Evolutionary conservation across 164 flowering plant genomes (phyloP), one percentile per base, ranked within the genome.

Genomic region (Cinnamomum micranthum): DNA sequence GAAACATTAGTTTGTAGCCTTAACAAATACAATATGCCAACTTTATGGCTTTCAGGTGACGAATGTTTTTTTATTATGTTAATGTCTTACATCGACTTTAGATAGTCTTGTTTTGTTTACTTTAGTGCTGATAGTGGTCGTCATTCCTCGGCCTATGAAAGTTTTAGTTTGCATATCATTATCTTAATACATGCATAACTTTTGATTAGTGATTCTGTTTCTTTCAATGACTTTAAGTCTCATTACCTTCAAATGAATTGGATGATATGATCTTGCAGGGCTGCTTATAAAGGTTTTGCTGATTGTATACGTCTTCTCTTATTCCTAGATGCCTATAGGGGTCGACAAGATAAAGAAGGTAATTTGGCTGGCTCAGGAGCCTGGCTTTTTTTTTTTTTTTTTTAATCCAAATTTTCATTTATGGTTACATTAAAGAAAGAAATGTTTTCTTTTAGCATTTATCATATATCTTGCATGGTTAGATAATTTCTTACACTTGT

Each of bases 241-340:
- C 28, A 17, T 28, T 67, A 1, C 69, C 69, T 67, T 67, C 19
- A 19, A 67, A 35, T 31, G 28, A 31, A 22, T 28, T 67, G 15
- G 33, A 17, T 67, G 69, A 67, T 73, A 12, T 72, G 78, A 75
- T 50, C 59, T 77, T 79, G 59, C 77, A 95, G 99, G 99, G 99
- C 99, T 81, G 97, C 99, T 59, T 93, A 95, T 84, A 95, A 95
- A 84, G 98, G 99, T 71, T 95, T 92, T 86, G 94, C 99, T 7
- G 99, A 95, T 83, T 87, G 86, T 81, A 88, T 93, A 74, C 98
- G 99, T 50, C 97, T 95, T 82, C 95, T 95, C 72, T 82, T 94
- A 78, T 92, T 91, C 83, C 79, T 92, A 79, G 97, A 92, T 86
- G 97, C 97, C 50, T 81, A 91, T 78, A 85, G 92, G 77, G 95